These are phyloP conservation scores for Aspergillus funiculosus DNA, from an alignment of 495 filamentous ascomycete species.

Conservation along the genomic window DNA sequence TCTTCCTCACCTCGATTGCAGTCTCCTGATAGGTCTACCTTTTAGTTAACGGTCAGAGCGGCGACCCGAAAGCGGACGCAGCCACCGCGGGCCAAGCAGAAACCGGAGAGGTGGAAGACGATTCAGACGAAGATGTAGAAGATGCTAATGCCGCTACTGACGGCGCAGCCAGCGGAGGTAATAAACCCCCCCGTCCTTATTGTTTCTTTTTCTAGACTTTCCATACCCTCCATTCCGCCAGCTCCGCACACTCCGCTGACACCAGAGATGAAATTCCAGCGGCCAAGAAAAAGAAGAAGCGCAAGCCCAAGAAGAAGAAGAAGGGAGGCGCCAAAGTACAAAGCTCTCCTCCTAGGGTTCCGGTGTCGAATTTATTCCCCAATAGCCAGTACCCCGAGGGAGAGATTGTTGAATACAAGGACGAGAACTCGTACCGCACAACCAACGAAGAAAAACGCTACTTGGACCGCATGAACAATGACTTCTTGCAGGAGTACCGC, in stretches of 20 bases:
- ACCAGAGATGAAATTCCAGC: constrained; percentile 25
- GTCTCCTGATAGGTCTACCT: constrained; percentile 22
- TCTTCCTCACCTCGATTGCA: neutral
- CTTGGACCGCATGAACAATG: constrained; percentile 73
- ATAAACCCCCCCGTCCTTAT: constrained; percentile 2
- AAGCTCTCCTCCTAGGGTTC: constrained; percentile 69
- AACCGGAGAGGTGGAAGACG: constrained; percentile 52
- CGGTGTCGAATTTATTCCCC: constrained; percentile 70
- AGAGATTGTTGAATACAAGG: constrained; percentile 68
- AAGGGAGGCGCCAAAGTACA: constrained; percentile 60
- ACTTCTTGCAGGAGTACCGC: constrained; percentile 81
- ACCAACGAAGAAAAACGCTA: constrained; percentile 86
- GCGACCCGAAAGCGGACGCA: constrained; percentile 38
- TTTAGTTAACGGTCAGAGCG: constrained; percentile 46
- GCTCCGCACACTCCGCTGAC: constrained; percentile 12
- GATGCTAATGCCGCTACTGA: constrained; percentile 40
- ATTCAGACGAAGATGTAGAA: constrained; percentile 60
- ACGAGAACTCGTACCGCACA: constrained; percentile 76
- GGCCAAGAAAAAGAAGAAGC: constrained; percentile 79
- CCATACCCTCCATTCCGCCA: no score
- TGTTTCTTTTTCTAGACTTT: neutral
- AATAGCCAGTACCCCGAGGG: constrained; percentile 70
- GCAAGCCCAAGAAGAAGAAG: constrained; percentile 70
- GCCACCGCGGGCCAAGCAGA: constrained; percentile 34
- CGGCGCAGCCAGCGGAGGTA: constrained; percentile 41